Base-by-base conservation (phyloP, 768 basidiomycete species). In the Lepiota brunneoincarnata region DNA sequence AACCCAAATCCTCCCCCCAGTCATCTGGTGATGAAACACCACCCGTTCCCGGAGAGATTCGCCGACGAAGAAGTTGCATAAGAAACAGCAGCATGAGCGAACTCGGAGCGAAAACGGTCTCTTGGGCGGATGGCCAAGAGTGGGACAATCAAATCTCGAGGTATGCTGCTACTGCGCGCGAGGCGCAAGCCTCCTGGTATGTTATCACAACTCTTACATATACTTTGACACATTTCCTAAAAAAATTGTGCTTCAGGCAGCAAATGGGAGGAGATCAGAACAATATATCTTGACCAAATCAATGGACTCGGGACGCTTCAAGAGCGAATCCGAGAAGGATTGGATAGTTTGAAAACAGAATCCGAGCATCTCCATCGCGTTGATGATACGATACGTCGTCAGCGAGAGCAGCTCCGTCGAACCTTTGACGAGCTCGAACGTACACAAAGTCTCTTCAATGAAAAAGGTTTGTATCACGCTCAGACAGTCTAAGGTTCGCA, bases 121-220 rank as follows among this genome's bases (percentile, higher is more conserved):
- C 86, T 35, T 89, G 87, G 87, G 87, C 87, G 21, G 87, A 87
- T 68, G 79, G 84, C 55, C 77, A 75, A 11, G 84, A 84, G 49
- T 76, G 83, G 70, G 73, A 76, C 23, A 75, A 75, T 6, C 82
- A 84, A 59, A 72, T 86, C 54, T 72, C 75, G 34, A 80, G 80
- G 54, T 77, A 73, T 61, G 64, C 71, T 10, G 65, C 69, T 26
- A 72, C 70, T 20, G 72, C 72, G 24, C 70, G 66, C 35, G 72
- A 73, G 52, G 72, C 71, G 18, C 69, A 73, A 54, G 68, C 64
- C 31, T 73, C 72, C n/a, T 61, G 72, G 72, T 73, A 49, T 14
- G 49, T 55, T 21, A 46, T 17, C 42, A 23, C 23, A n/a, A 31
- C 7, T 31, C 49, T 49, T 38, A 40, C 40, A n/a, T 47, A 17